Conservation (phyloP, 805 yeast species). For the Vanderwaltozyma tropicalis region DNA sequence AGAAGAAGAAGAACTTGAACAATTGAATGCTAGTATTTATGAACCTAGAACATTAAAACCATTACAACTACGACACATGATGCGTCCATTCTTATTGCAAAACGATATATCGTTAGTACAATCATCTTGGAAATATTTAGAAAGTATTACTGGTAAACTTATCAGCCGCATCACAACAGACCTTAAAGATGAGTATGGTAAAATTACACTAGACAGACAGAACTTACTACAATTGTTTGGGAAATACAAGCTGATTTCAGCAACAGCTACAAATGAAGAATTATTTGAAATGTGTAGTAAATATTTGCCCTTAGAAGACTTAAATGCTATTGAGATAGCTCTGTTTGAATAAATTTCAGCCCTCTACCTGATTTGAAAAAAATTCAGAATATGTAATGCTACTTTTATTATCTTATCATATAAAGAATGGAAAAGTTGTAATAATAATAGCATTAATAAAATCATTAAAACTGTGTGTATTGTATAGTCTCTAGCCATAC, state of each 20-base stretch:
- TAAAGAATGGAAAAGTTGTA: too few relatives aligned
- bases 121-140: constrained; percentile 10
- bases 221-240: constrained; percentile 9
- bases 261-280: constrained; percentile 12
- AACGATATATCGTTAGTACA: not conserved
- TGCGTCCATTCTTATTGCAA: not conserved
- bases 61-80: not conserved
- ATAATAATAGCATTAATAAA: too few relatives aligned
- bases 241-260: constrained; percentile 8
- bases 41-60: not conserved
- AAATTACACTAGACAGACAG: constrained; percentile 7
- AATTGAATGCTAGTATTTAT: not conserved
- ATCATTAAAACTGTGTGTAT: too few relatives aligned
- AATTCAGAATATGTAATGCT: too few relatives aligned
- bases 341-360: constrained; percentile 8
- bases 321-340: constrained; percentile 17
- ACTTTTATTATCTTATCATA: too few relatives aligned
- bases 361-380: too few relatives aligned
- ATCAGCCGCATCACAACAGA: not conserved
- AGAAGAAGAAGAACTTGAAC: not conserved
- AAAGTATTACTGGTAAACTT: constrained; percentile 3
- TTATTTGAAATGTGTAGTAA: constrained; percentile 18
- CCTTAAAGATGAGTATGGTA: constrained; percentile 5
- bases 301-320: constrained; percentile 19
- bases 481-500: too few relatives aligned